Conservation (phyloP, 768 basidiomycete genomes). For the Termitomyces sp. region DNA sequence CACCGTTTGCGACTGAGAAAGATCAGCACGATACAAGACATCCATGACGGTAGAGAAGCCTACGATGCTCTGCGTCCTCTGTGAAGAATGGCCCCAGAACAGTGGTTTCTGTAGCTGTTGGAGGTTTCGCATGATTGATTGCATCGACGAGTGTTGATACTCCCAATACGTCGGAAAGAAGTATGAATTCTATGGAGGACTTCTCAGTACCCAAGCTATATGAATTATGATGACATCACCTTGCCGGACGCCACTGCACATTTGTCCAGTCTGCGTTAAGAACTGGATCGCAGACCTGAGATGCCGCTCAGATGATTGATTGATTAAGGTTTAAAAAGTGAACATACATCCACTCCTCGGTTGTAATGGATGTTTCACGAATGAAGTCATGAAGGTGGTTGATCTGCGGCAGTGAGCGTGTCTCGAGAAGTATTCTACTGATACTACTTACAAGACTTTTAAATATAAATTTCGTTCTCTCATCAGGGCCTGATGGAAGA, state of each 20-base stretch:
- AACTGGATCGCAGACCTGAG: constrained; percentile 62
- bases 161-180: constrained; percentile 80
- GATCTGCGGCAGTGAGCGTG: constrained; percentile 29
- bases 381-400: constrained; percentile 73
- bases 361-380: constrained; percentile 69
- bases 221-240: constrained; percentile 21
- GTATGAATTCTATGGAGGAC: constrained; percentile 62
- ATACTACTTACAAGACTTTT: constrained; percentile 32
- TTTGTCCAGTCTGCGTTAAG: constrained; percentile 71
- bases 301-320: not conserved
- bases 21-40: not conserved
- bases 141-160: constrained; percentile 74
- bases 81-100: constrained; percentile 84
- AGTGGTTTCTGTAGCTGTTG: constrained; percentile 64
- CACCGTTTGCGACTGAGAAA: constrained; percentile 55
- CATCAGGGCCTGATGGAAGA: constrained; percentile 25
- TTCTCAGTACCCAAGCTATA: not conserved
- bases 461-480: constrained; percentile 39
- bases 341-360: constrained; percentile 77
- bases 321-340: not conserved
- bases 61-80: constrained; percentile 69
- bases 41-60: constrained; percentile 16
- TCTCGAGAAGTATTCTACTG: not conserved
- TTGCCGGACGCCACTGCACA: constrained; percentile 61
- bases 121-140: constrained; percentile 62